Evolutionary conservation across 768 basidiomycete genomes (phyloP).

Genomic region (Kwoniella europaea): DNA sequence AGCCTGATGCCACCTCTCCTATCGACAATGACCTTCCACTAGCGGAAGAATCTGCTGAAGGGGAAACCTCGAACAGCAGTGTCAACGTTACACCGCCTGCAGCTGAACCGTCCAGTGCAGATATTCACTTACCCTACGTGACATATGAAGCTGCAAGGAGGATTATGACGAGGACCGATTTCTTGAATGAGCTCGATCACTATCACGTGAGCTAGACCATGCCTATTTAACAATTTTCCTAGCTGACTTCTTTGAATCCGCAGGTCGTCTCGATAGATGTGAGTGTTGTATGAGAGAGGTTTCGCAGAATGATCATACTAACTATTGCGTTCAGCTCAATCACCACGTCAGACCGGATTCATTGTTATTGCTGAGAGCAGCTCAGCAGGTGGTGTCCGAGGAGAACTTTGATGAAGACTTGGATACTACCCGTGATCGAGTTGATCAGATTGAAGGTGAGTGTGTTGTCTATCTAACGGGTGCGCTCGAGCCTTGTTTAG

Average conservation of each 20-base stretch:
- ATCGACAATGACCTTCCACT: slow-evolving; percentile 19
- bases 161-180: slow-evolving; percentile 84
- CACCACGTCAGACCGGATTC: slow-evolving; percentile 82
- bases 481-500: not conserved
- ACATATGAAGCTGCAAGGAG: slow-evolving; percentile 71
- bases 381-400: slow-evolving; percentile 71
- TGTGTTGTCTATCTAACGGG: not conserved
- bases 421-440: slow-evolving; percentile 72
- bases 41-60: slow-evolving; percentile 8
- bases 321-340: slow-evolving; percentile 62
- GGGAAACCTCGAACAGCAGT: slow-evolving; percentile 57
- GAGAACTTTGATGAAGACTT: slow-evolving; percentile 80
- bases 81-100: slow-evolving; percentile 66
- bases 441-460: slow-evolving; percentile 81
- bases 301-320: too few relatives aligned
- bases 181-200: slow-evolving; percentile 65
- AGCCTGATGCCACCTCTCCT: not conserved
- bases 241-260: slow-evolving; percentile 23
- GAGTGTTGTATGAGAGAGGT: slow-evolving; percentile 46
- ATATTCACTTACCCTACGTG: slow-evolving; percentile 31
- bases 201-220: slow-evolving; percentile 59
- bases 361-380: slow-evolving; percentile 73
- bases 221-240: not conserved
- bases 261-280: slow-evolving; percentile 80
- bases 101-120: slow-evolving; percentile 60